A percentile compares a stretch with the other conserved stretches of the same genome.
These are phyloP conservation scores for Colletotrichum tropicale DNA, from an alignment of 2,329 filamentous ascomycete genomes.

Conservation along the genomic window DNA sequence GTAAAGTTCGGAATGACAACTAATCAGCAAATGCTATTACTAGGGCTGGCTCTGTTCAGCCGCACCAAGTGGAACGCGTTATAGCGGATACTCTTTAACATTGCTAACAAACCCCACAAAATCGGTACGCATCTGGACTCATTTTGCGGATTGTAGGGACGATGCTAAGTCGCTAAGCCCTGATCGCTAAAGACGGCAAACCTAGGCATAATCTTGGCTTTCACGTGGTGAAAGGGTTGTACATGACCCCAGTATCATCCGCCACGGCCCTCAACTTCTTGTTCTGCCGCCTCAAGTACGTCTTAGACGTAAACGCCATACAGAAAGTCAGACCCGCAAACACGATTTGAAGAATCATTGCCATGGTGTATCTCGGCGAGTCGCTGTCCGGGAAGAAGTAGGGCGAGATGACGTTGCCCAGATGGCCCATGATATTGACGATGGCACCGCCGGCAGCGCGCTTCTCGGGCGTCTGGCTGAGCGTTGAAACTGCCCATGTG, in stretches of 20 bases:
- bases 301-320: slow-evolving; percentile 5
- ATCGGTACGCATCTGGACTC: neutral
- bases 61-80: neutral
- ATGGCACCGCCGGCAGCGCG: slow-evolving; percentile 45
- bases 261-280: slow-evolving; percentile 16
- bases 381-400: slow-evolving; percentile 46
- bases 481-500: slow-evolving; percentile 44
- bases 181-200: neutral
- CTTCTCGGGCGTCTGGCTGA: slow-evolving; percentile 47
- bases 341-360: slow-evolving; percentile 32
- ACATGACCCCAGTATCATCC: neutral
- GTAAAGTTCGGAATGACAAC: neutral
- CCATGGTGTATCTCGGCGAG: slow-evolving; percentile 44
- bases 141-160: neutral
- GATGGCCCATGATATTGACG: slow-evolving; percentile 47
- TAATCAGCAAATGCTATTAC: neutral
- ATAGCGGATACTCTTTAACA: neutral
- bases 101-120: neutral
- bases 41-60: neutral
- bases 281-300: slow-evolving; percentile 18
- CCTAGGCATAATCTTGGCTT: neutral
- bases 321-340: slow-evolving; percentile 13
- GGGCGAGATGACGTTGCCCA: slow-evolving; percentile 48
- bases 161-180: neutral
- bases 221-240: slow-evolving; percentile 22